Evolutionary conservation across 2,329 filamentous ascomycete genomes (phyloP), one percentile per base, ranked within the genome.

Genomic region (Triangularia setosa): DNA sequence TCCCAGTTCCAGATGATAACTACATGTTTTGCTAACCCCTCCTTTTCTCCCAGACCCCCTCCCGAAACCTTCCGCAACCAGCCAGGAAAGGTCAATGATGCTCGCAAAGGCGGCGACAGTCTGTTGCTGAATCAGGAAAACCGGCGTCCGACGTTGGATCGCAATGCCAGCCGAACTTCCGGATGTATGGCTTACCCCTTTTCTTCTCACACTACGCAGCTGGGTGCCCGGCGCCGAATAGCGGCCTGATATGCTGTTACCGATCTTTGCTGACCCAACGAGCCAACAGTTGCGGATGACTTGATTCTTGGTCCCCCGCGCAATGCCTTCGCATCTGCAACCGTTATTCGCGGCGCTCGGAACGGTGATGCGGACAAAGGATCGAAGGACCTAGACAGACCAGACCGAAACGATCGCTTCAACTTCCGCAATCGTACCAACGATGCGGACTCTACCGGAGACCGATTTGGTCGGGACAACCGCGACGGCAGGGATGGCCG

Each of bases 271-370:
- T 69, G 62, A 67, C 74, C 18, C 68, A 69, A 62, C 23, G 61
- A 61, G 23, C 68, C 69, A 62, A 8, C 60, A 90, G 87, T 86
- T 75, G 79, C 85, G 72, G 93, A 96, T 71, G 92, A 96, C 68
- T 90, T 96, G 64, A 84, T 95, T 64, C 89, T 97, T 64, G 93
- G 91, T 14, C 93, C 93, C 21, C 91, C 93, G 1, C 91, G 91
- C 75, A 91, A 87, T 56, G 87, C 87, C 54, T 97, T 97, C 76
- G 87, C 91, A 61, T 96, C 93, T 1, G 85, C 89, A 23, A 91
- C 90, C 64, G 80, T 85, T 30, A 77, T 81, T 60, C 83, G 86
- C 66, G 75, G 72, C 48, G 70, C 73, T 16, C 76, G 78, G 65
- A 77, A 78, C 14, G 77, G 81, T 58, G 84, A 86, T 58, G 79